These are phyloP conservation scores for Rhizomucor pusillus DNA, from an alignment of 371 early-diverging fungal genomes.

Conservation along the genomic window DNA sequence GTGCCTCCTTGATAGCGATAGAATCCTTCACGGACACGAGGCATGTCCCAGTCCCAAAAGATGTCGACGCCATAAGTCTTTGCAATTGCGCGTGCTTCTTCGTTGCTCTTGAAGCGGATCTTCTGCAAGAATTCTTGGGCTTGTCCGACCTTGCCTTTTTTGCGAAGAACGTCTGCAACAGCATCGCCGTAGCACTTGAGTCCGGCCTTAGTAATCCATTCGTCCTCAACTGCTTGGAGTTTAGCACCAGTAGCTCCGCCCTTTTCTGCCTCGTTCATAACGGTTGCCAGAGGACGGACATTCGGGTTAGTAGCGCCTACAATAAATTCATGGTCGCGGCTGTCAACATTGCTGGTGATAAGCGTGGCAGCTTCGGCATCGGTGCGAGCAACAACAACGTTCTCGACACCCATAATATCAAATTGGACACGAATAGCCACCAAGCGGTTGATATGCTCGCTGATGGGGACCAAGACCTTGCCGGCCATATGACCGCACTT, in stretches of 20 bases:
- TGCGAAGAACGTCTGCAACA: slow-evolving; percentile 74
- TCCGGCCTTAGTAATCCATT: slow-evolving; percentile 85
- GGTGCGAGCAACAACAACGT: slow-evolving; percentile 91
- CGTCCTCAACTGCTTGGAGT: slow-evolving; percentile 83
- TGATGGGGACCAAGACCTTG: slow-evolving; percentile 95
- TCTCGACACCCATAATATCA: slow-evolving; percentile 98
- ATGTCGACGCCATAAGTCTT: slow-evolving; percentile 79
- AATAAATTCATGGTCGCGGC: slow-evolving; percentile 96
- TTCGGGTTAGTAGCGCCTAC: slow-evolving; percentile 86
- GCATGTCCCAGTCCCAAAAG: slow-evolving; percentile 91
- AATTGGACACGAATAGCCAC: slow-evolving; percentile 95
- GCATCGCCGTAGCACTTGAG: slow-evolving; percentile 85
- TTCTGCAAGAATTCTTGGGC: slow-evolving; percentile 56
- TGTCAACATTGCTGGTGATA: slow-evolving; percentile 94
- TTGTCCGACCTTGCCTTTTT: slow-evolving; percentile 41
- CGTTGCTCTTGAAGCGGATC: slow-evolving; percentile 70
- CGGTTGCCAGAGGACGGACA: slow-evolving; percentile 69
- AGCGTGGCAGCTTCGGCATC: slow-evolving; percentile 98
- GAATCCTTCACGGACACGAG: slow-evolving; percentile 94
- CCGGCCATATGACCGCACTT: slow-evolving; percentile 99
- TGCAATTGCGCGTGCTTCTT: slow-evolving; percentile 81
- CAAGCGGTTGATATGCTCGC: slow-evolving; percentile 96
- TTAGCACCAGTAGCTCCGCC: slow-evolving; percentile 74
- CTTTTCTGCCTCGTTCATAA: slow-evolving; percentile 79
- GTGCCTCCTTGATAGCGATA: slow-evolving; percentile 96